These are phyloP conservation scores for Globisporangium canariense DNA, from an alignment of 352 stramenopile species.

Conservation along the genomic window DNA sequence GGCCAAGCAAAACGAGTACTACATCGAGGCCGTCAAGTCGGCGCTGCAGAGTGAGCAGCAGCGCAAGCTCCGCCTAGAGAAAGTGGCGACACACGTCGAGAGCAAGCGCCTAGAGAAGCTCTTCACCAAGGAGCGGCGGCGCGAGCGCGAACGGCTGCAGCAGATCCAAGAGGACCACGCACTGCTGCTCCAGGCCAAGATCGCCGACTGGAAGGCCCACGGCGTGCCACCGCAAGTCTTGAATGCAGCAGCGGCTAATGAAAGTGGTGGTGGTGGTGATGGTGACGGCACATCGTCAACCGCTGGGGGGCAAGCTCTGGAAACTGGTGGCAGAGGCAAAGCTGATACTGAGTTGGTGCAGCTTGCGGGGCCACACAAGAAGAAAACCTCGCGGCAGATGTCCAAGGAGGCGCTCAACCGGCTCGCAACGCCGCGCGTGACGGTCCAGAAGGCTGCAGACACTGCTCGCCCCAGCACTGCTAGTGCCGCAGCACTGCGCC, in stretches of 20 bases:
- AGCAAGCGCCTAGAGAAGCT: conserved; percentile 47
- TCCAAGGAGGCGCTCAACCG: conserved; percentile 45
- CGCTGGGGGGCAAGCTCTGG: neutral
- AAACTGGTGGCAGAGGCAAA: neutral
- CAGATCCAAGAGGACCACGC: conserved; percentile 64
- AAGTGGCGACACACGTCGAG: conserved; percentile 35
- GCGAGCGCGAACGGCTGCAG: conserved; percentile 45
- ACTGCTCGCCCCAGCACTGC: neutral
- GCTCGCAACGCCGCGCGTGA: conserved; percentile 30
- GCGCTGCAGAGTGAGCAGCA: conserved; percentile 51
- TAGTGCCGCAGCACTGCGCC: neutral
- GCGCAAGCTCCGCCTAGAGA: conserved; percentile 40
- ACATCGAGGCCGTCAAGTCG: conserved; percentile 50
- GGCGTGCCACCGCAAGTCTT: conserved; percentile 16
- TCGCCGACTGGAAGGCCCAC: conserved; percentile 46
- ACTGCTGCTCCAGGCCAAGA: conserved; percentile 46
- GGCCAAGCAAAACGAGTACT: conserved; percentile 29
- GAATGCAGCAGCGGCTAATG: neutral
- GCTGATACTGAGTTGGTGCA: neutral
- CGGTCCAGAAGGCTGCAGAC: conserved; percentile 16
- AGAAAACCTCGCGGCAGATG: conserved; percentile 18
- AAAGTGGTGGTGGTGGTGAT: neutral
- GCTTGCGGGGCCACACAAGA: conserved; percentile 21
- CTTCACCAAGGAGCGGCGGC: conserved; percentile 41
- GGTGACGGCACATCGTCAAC: neutral